Evolutionary conservation across 345 rosid genomes (phyloP).

Genomic region (Sisymbrium irio): DNA sequence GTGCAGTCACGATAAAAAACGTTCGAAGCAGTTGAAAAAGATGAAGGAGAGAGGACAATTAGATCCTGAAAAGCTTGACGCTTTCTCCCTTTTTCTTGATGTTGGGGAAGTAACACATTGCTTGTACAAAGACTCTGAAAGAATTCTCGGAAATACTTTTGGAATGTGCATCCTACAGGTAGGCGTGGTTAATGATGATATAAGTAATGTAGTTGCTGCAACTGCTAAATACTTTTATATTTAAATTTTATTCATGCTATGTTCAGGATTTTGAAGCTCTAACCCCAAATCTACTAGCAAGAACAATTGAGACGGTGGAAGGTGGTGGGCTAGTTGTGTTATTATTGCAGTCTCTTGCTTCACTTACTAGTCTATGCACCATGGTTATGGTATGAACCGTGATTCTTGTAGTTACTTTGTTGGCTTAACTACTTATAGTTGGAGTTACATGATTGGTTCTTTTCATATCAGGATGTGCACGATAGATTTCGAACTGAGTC

Average conservation of each 20-base stretch:
- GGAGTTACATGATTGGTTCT: slow-evolving; percentile 20
- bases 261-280: slow-evolving; percentile 92
- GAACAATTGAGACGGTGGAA: slow-evolving; percentile 96
- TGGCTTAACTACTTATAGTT: slow-evolving; percentile 5
- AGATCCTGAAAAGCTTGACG: slow-evolving; percentile 93
- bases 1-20: slow-evolving; percentile 85
- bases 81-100: slow-evolving; percentile 85
- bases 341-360: slow-evolving; percentile 76
- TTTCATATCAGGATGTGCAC: slow-evolving; percentile 83
- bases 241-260: slow-evolving; percentile 6
- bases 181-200: not conserved
- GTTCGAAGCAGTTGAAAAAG: slow-evolving; percentile 86
- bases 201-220: not conserved
- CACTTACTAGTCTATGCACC: slow-evolving; percentile 83
- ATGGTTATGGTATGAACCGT: slow-evolving; percentile 82
- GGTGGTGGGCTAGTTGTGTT: slow-evolving; percentile 89
- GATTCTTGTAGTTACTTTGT: not conserved
- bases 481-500: slow-evolving; percentile 96
- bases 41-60: slow-evolving; percentile 81
- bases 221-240: not conserved
- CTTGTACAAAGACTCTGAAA: slow-evolving; percentile 85
- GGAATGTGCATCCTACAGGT: slow-evolving; percentile 98
- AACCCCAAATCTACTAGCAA: slow-evolving; percentile 94
- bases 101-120: slow-evolving; percentile 78
- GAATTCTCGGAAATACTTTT: slow-evolving; percentile 89